These are phyloP conservation scores for Talaromyces stipitatus DNA, from an alignment of 495 filamentous ascomycete species.

Conservation along the genomic window DNA sequence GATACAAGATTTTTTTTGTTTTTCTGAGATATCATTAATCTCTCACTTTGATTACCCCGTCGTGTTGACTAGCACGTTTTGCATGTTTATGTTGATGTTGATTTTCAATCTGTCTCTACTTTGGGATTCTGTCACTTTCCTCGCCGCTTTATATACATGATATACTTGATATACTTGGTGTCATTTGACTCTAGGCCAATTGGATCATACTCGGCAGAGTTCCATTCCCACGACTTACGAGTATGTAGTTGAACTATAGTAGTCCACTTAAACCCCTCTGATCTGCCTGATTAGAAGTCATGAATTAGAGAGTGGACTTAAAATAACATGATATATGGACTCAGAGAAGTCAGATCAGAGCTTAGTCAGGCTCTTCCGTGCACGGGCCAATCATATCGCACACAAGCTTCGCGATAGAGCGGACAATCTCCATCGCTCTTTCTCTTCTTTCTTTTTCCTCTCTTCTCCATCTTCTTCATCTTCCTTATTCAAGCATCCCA, in stretches of 20 bases:
- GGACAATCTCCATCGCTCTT: background rate
- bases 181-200: background rate
- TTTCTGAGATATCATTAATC: too few relatives aligned
- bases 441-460: constrained; percentile 8
- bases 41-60: background rate
- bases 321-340: too few relatives aligned
- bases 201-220: too few relatives aligned
- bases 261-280: background rate
- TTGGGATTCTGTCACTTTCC: background rate
- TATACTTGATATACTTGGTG: background rate
- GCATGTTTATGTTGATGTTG: background rate
- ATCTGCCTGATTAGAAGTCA: too few relatives aligned
- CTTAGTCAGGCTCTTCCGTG: constrained; percentile 2
- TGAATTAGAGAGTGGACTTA: too few relatives aligned
- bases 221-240: too few relatives aligned
- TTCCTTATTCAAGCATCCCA: constrained; percentile 7
- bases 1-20: background rate
- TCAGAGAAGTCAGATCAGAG: too few relatives aligned
- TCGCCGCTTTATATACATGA: background rate
- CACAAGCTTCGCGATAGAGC: constrained; percentile 5
- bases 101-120: background rate
- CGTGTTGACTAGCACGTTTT: background rate
- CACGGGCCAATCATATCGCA: background rate
- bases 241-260: too few relatives aligned
- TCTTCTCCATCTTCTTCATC: constrained; percentile 5